A percentile compares a stretch with the other conserved stretches of the same genome.
Conservation (phyloP, 495 filamentous ascomycete species). For the Annulohypoxylon bovei region DNA sequence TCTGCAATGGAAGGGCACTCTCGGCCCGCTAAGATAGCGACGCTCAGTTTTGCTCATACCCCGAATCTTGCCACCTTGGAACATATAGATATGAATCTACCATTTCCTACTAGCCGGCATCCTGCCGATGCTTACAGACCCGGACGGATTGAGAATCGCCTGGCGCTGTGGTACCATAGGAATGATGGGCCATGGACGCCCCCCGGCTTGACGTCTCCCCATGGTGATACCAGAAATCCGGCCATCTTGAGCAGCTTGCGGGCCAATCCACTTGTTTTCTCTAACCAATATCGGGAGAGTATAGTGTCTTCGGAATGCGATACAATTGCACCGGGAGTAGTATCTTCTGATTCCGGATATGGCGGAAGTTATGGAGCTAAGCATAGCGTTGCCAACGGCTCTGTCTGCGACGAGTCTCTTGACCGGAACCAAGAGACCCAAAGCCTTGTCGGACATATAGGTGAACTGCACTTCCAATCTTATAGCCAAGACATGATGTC, state of each 20-base stretch:
- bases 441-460: slow-evolving; percentile 49
- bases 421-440: slow-evolving; percentile 52
- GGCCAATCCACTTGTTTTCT: slow-evolving; percentile 11
- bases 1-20: slow-evolving; percentile 26
- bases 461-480: slow-evolving; percentile 28
- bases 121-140: slow-evolving; percentile 23
- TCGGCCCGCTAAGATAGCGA: slow-evolving; percentile 14
- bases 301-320: slow-evolving; percentile 64
- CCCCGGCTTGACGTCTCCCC: slow-evolving; percentile 32
- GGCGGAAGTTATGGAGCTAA: slow-evolving; percentile 57
- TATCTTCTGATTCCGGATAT: slow-evolving; percentile 72
- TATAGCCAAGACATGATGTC: slow-evolving; percentile 24
- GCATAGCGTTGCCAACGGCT: slow-evolving; percentile 57
- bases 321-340: slow-evolving; percentile 59
- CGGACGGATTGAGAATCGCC: slow-evolving; percentile 32
- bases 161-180: slow-evolving; percentile 48
- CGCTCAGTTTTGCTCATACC: slow-evolving; percentile 23
- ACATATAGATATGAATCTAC: slow-evolving; percentile 19
- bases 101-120: slow-evolving; percentile 20
- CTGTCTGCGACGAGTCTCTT: slow-evolving; percentile 54
- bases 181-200: slow-evolving; percentile 56
- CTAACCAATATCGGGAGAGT: slow-evolving; percentile 34
- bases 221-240: slow-evolving; percentile 25
- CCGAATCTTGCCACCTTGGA: slow-evolving; percentile 30
- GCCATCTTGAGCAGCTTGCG: slow-evolving; percentile 20